Evolutionary conservation across 176 grass and related monocot species (phyloP).

Genomic region (Oryza brachyantha): DNA sequence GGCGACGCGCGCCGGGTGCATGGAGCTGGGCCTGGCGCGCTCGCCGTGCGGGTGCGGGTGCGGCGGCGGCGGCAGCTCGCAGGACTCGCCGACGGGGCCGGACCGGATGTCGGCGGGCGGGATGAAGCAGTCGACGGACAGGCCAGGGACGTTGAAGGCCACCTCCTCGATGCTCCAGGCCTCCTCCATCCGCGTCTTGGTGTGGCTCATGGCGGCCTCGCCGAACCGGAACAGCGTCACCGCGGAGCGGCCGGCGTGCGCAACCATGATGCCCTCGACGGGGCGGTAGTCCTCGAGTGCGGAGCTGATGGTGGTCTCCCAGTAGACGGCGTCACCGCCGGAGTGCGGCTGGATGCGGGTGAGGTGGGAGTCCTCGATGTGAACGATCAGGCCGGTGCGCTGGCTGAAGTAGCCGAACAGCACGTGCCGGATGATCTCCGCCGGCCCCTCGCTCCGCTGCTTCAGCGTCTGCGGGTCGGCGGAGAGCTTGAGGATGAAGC

Average conservation of each 20-base stretch:
- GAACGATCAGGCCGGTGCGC: constrained; percentile 74
- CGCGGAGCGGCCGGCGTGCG: constrained; percentile 67
- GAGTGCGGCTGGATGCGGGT: constrained; percentile 79
- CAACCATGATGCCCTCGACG: constrained; percentile 88
- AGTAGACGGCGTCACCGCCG: constrained; percentile 80
- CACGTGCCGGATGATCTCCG: constrained; percentile 93
- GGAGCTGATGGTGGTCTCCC: constrained; percentile 91
- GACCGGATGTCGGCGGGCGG: constrained; percentile 84
- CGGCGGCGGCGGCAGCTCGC: constrained; percentile 55
- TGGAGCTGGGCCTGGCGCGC: constrained; percentile 15
- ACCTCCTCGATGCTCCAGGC: constrained; percentile 96
- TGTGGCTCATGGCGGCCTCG: constrained; percentile 92
- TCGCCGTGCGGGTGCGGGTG: constrained; percentile 33
- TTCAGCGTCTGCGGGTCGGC: constrained; percentile 68
- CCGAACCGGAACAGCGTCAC: constrained; percentile 90
- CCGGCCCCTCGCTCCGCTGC: constrained; percentile 81
- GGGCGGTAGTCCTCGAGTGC: constrained; percentile 69
- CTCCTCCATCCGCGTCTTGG: constrained; percentile 95
- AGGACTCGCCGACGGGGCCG: constrained; percentile 57
- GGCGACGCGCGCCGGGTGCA: constrained; percentile 39
- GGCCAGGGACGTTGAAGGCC: constrained; percentile 83
- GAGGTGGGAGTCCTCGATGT: constrained; percentile 90
- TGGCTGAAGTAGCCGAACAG: constrained; percentile 97
- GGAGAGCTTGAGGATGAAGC: constrained; percentile 91
- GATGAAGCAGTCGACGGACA: constrained; percentile 93